Evolutionary conservation across 208 protist genomes (phyloP), one percentile per base, ranked within the genome.

Genomic region (Plasmodiophora brassicae): DNA sequence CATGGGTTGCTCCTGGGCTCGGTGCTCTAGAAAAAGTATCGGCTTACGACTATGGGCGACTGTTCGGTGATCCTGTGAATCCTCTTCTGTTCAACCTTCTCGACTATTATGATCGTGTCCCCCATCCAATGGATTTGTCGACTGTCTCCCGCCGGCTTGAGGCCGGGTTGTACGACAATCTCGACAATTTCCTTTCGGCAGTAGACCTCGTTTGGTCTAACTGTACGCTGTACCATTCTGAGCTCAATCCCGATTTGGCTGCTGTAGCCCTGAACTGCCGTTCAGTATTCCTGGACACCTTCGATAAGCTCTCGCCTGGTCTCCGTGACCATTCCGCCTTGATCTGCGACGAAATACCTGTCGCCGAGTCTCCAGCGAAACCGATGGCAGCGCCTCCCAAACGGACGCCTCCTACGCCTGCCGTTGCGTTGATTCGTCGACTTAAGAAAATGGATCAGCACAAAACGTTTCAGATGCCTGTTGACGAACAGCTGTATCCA

Each of bases 381-480:
- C 65, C n/a, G 32, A 5, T 38, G 14, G 41, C 32, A 32, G 14
- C 65, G 10, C 5, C 65, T 38, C 14, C 65, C 32, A 78, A 78
- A 32, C 65, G 65, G 20, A n/a, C 65, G n/a, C 32, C n/a, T 5
- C 65, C 65, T 8, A 78, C 65, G 20, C 65, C 65, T 32, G n/a
- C 14, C 41, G 65, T 78, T 32, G 32, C 32, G 32, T 38, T 78
- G 20, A 78, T 78, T 32, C 5, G 65, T n/a, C 65, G 65, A 14
- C 65, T 78, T 8, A 78, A 78, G 65, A 78, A 78, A 32, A 78
- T 78, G 65, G 65, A 78, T 32, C 32, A 8, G 32, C 65, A 78
- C 32, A n/a, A 78, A 38, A 32, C 41, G 5, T 78, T 78, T 38
- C 65, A 78, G 10, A 44, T 78, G 32, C 65, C 65, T 5, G 65